phyloP scores from a whole-genome alignment of 768 basidiomycete species.

The Lactarius tabidus region DNA sequence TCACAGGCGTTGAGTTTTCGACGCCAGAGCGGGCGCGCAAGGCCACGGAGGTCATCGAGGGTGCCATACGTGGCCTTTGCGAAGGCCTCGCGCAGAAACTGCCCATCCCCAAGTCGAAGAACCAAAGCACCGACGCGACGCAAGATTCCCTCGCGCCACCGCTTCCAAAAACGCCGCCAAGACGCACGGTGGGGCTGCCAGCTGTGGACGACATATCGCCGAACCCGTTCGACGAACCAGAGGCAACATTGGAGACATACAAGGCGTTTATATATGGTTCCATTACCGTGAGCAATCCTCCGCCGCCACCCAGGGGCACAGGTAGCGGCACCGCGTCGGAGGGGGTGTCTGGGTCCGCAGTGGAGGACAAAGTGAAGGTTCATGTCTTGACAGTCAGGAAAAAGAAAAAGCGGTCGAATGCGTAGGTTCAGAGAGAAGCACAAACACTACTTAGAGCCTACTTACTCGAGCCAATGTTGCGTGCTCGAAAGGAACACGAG shows the following conservation, averaged over 20 bases:
- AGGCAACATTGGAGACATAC: constrained; percentile 59
- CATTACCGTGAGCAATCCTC: constrained; percentile 48
- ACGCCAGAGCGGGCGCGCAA: constrained; percentile 57
- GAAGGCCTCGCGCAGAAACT: constrained; percentile 46
- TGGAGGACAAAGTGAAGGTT: constrained; percentile 36
- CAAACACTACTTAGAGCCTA: not conserved
- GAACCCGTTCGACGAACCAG: constrained; percentile 65
- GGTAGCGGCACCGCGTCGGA: constrained; percentile 13
- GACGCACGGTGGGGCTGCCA: constrained; percentile 31
- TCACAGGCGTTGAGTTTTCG: constrained; percentile 76
- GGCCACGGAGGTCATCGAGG: constrained; percentile 69
- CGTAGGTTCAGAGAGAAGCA: not conserved
- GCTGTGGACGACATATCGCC: constrained; percentile 49
- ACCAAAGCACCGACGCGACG: not conserved
- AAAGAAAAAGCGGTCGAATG: constrained; percentile 37
- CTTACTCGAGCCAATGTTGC: constrained; percentile 63
- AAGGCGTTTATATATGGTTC: constrained; percentile 55
- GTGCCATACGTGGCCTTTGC: constrained; percentile 64
- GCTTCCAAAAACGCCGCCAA: constrained; percentile 51
- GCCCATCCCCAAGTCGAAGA: constrained; percentile 15
- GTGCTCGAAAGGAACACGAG: not conserved
- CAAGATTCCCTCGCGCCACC: constrained; percentile 32
- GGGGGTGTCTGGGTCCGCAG: constrained; percentile 21
- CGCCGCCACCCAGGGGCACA: constrained; percentile 30
- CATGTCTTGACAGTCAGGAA: constrained; percentile 59